These are phyloP conservation scores for Blepharisma undulans DNA, from an alignment of 169 alveolate genomes.

Conservation along the genomic window DNA sequence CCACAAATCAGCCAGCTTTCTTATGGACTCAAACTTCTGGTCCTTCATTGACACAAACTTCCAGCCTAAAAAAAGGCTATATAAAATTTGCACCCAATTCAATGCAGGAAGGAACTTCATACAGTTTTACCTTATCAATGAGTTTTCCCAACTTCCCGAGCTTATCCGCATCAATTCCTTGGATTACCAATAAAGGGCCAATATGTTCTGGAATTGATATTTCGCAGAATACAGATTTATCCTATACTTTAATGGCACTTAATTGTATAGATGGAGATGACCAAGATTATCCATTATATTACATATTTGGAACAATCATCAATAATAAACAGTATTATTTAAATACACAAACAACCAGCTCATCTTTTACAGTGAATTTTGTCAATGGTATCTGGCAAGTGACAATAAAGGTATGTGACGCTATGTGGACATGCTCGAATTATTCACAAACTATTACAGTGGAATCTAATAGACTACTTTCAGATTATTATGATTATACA, in stretches of 20 bases:
- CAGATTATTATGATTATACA: background rate
- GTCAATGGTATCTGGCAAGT: background rate
- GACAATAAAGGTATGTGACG: background rate
- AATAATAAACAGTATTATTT: background rate
- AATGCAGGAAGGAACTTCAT: background rate
- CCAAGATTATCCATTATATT: background rate
- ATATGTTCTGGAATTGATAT: background rate
- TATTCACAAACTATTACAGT: background rate
- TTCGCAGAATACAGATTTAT: background rate
- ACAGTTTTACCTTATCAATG: background rate
- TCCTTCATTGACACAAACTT: background rate
- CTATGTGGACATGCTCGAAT: background rate
- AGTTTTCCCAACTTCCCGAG: background rate
- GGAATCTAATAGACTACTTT: background rate
- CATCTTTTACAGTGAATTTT: background rate
- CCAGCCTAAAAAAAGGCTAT: background rate
- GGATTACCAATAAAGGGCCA: background rate
- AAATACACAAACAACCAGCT: background rate
- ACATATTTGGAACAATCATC: background rate
- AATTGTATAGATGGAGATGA: background rate
- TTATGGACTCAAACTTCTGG: background rate
- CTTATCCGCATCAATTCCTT: background rate
- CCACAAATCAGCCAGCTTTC: background rate
- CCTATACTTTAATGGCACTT: background rate
- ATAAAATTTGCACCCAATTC: background rate